A percentile compares a stretch with the other conserved stretches of the same genome.
phyloP scores from a whole-genome alignment of 1,139 yeast species.

The Suhomyces chickasaworum region DNA sequence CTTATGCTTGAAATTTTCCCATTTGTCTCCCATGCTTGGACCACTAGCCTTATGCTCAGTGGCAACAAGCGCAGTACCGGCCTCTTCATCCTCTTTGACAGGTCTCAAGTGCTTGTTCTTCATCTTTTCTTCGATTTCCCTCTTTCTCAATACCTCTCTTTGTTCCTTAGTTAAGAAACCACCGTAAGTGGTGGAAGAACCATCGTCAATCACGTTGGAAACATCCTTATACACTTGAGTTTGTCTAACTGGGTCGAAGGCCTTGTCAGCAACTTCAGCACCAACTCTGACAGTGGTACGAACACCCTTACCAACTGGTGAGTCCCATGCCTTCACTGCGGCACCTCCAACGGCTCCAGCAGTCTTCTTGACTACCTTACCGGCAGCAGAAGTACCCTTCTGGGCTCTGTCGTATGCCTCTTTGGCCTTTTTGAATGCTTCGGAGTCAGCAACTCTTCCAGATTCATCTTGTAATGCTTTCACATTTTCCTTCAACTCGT shows the following conservation, averaged over 20 bases:
- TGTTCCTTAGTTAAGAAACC: conserved; percentile 88
- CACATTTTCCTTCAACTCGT: conserved; percentile 87
- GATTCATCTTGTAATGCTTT: conserved; percentile 96
- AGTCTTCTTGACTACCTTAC: conserved; percentile 81
- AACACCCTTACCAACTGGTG: conserved; percentile 87
- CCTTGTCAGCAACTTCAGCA: conserved; percentile 81
- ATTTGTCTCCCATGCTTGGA: conserved; percentile 68
- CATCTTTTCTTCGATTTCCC: conserved; percentile 50
- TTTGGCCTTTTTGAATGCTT: conserved; percentile 88
- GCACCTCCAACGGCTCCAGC: conserved; percentile 93
- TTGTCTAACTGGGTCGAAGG: conserved; percentile 90
- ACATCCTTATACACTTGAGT: conserved; percentile 90
- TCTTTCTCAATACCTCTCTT: conserved; percentile 73
- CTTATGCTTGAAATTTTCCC: conserved; percentile 69
- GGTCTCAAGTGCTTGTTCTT: conserved; percentile 53
- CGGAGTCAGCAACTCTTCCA: conserved; percentile 91
- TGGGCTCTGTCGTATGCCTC: conserved; percentile 91
- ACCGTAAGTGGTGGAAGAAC: conserved; percentile 85
- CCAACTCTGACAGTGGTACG: conserved; percentile 78
- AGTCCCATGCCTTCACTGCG: conserved; percentile 95
- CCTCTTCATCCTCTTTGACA: conserved; percentile 79
- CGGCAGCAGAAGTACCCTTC: conserved; percentile 77
- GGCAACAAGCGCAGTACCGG: conserved; percentile 79
- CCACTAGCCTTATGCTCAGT: conserved; percentile 78
- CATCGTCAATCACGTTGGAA: conserved; percentile 88